Base-by-base conservation (phyloP, 2,329 filamentous ascomycete genomes). In the Trichophyton schoenleinii region DNA sequence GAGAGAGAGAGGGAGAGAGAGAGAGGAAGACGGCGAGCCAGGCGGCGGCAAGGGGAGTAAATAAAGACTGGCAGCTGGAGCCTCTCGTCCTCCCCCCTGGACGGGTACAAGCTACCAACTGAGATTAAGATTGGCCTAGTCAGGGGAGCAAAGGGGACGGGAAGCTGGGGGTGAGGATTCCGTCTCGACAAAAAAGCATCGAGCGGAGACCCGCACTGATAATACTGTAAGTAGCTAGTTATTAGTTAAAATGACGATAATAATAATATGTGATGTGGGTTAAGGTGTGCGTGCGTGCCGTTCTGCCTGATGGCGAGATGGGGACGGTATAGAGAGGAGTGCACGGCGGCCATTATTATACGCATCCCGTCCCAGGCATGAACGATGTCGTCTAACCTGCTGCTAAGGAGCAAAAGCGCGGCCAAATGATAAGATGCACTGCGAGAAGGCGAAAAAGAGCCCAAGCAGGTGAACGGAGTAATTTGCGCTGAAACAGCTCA, bases 1-100 rank as follows among this genome's bases (percentile, higher is more conserved):
- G 2, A 6, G 11, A n/a, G 46, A 28, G 41, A 46, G 25, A 28
- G 25, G 6, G 18, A 42, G 36, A 28, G 63, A 59, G 2, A 6
- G 11, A n/a, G 46, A 28, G 41, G 31, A 25, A 38, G 34, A 5
- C 9, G 3, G 11, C n/a, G 6, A 36, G 18, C 18, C 11, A 60
- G 64, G 64, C 64, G 65, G 64, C 64, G 62, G 67, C 53, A 60
- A 65, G 63, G 58, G 58, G 59, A 61, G 60, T 20, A 61, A 63
- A 60, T 63, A 62, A 61, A 59, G 64, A 60, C 28, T 31, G 1
- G 28, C 28, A 59, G 62, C 62, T 13, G 61, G 55, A 60, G 52
- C 28, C 28, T 31, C 28, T 31, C 28, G 6, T 31, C 28, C 5
- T 7, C 6, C 28, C 28, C 28, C 28, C 28, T 31, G 28, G 28